phyloP scores from a whole-genome alignment of 257 asterid species.

The Solanum rostratum region DNA sequence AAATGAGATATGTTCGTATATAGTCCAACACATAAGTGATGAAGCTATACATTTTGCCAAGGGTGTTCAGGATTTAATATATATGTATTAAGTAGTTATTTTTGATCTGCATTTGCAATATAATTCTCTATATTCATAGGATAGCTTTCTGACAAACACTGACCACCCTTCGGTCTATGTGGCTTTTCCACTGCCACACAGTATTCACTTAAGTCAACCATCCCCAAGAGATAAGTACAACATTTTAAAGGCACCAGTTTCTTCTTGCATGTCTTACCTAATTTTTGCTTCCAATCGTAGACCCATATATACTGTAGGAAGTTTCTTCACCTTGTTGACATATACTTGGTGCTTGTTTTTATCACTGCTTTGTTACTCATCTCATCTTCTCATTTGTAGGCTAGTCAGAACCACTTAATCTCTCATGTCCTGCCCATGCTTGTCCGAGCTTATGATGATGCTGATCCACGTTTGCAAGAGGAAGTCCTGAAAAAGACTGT shows the following conservation, averaged over 20 bases:
- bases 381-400: constrained; percentile 36
- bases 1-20: neutral
- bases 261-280: neutral
- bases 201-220: neutral
- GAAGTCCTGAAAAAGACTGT: constrained; percentile 81
- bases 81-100: neutral
- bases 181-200: neutral
- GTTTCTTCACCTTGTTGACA: neutral
- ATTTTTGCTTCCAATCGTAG: neutral
- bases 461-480: constrained; percentile 97
- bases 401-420: constrained; percentile 76
- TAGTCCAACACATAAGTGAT: neutral
- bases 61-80: neutral
- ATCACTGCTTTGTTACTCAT: constrained; percentile 1
- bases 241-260: neutral
- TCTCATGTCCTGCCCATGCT: constrained; percentile 87
- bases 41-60: neutral
- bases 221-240: neutral
- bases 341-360: constrained; percentile 7
- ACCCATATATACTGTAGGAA: neutral
- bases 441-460: constrained; percentile 92
- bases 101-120: neutral
- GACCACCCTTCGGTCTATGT: neutral
- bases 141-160: neutral
- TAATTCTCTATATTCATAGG: neutral